Conservation (phyloP, 208 protist species). For the Vickermania ingenoplastis region DNA sequence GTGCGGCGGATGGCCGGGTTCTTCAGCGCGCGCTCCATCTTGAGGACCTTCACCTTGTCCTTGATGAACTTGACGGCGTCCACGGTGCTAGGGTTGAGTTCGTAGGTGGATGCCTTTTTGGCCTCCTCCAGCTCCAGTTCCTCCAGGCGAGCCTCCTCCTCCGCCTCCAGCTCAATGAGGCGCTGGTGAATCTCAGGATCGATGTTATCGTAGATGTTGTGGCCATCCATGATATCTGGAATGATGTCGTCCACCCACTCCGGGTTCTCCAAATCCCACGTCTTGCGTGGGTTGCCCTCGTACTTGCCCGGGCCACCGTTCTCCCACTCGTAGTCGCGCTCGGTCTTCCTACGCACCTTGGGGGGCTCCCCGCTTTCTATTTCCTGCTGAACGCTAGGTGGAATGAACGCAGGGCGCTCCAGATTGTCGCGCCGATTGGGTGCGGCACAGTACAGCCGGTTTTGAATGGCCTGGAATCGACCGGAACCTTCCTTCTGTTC, state of each 20-base stretch:
- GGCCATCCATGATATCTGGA: conserved; percentile 99
- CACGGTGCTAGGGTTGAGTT: conserved; percentile 57
- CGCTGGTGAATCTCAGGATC: conserved; percentile 97
- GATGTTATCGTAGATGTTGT: conserved; percentile 99
- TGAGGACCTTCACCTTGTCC: conserved; percentile 81
- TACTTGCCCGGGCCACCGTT: conserved; percentile 92
- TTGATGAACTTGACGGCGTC: conserved; percentile 84
- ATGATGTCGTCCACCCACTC: conserved; percentile 98
- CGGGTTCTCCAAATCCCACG: conserved; percentile 88
- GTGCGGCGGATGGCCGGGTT: conserved; percentile 83
- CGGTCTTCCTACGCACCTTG: conserved; percentile 62
- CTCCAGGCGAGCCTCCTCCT: conserved; percentile 87
- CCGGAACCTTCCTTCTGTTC: conserved; percentile 93
- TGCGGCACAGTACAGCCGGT: conserved; percentile 85
- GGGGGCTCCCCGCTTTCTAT: conserved; percentile 18
- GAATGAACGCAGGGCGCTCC: conserved; percentile 64
- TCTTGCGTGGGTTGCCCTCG: conserved; percentile 78
- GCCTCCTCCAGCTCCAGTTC: conserved; percentile 92
- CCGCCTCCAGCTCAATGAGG: conserved; percentile 87
- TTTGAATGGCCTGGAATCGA: conserved; percentile 85
- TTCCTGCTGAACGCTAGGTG: conserved; percentile 53
- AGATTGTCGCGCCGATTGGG: conserved; percentile 87
- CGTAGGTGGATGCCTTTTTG: conserved; percentile 39
- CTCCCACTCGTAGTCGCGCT: conserved; percentile 89
- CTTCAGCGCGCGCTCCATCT: conserved; percentile 87